Percentiles rank a stretch among this genome's conserved stretches.
These are phyloP conservation scores for Torulaspora indica DNA, from an alignment of 805 yeast species.

Conservation along the genomic window DNA sequence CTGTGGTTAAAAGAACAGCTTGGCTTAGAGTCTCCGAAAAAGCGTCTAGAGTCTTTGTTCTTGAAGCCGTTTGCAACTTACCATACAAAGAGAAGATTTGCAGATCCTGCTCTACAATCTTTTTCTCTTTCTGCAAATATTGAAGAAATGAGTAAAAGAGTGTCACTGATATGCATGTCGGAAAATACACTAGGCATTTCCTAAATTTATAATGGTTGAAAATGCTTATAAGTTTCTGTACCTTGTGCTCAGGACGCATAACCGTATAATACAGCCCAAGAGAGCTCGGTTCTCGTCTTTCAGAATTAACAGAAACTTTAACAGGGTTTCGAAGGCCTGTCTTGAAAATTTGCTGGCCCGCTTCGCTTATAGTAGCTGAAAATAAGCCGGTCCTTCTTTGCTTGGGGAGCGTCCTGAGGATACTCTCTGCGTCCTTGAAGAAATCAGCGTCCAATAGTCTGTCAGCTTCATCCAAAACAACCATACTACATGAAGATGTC, in stretches of 20 bases:
- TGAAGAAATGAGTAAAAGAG: constrained; percentile 61
- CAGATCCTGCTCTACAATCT: constrained; percentile 29
- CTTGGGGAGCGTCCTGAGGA: constrained; percentile 69
- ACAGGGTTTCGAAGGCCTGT: constrained; percentile 95
- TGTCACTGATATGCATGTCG: constrained; percentile 82
- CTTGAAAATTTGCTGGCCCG: constrained; percentile 71
- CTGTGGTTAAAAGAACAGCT: constrained; percentile 79
- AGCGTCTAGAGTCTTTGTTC: constrained; percentile 63
- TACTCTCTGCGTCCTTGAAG: constrained; percentile 59
- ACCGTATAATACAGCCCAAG: constrained; percentile 58
- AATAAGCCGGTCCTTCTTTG: constrained; percentile 92
- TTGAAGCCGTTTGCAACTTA: constrained; percentile 72
- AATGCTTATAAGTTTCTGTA: constrained; percentile 53
- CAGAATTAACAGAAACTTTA: constrained; percentile 68
- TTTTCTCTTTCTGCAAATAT: constrained; percentile 35
- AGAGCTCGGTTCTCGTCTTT: constrained; percentile 52
- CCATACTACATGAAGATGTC: constrained; percentile 60
- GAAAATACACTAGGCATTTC: constrained; percentile 86
- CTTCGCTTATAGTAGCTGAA: constrained; percentile 86
- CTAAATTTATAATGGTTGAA: constrained; percentile 53
- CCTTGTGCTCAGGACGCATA: constrained; percentile 55
- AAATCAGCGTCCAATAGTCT: constrained; percentile 76
- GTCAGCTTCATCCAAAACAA: constrained; percentile 91
- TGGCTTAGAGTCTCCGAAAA: constrained; percentile 51
- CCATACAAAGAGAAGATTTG: constrained; percentile 81